These are phyloP conservation scores for Xylaria flabelliformis DNA, from an alignment of 495 filamentous ascomycete species.

Conservation along the genomic window DNA sequence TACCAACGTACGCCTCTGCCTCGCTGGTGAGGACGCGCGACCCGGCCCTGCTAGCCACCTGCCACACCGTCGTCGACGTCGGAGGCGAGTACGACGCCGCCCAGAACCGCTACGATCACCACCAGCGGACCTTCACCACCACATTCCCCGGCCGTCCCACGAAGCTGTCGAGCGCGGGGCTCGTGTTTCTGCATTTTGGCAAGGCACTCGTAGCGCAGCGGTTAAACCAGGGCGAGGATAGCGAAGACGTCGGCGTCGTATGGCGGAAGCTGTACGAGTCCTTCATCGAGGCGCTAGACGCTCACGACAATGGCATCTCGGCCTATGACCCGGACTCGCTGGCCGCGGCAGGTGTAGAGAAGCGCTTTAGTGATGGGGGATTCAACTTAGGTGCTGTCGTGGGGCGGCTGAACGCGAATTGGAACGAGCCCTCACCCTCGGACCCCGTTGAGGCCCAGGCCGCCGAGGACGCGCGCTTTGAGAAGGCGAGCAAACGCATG, in stretches of 20 bases:
- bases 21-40: slow-evolving; percentile 88
- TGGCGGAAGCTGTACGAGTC: slow-evolving; percentile 90
- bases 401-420: slow-evolving; percentile 78
- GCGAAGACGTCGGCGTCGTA: slow-evolving; percentile 71
- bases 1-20: slow-evolving; percentile 78
- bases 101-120: slow-evolving; percentile 88
- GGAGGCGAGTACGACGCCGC: slow-evolving; percentile 84
- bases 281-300: slow-evolving; percentile 95
- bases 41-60: slow-evolving; percentile 74
- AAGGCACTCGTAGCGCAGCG: slow-evolving; percentile 76
- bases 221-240: slow-evolving; percentile 58
- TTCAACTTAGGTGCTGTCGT: slow-evolving; percentile 86
- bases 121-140: slow-evolving; percentile 88
- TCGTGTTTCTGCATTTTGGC: slow-evolving; percentile 97
- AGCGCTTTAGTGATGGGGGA: slow-evolving; percentile 79
- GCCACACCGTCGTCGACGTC: slow-evolving; percentile 96
- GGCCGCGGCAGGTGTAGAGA: slow-evolving; percentile 68
- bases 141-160: slow-evolving; percentile 77
- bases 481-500: slow-evolving; percentile 76
- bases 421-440: slow-evolving; percentile 58
- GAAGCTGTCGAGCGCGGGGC: slow-evolving; percentile 89
- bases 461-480: slow-evolving; percentile 81
- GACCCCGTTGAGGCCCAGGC: slow-evolving; percentile 67
- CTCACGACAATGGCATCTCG: slow-evolving; percentile 93
- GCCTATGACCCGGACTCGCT: slow-evolving; percentile 74